Conservation (phyloP, 352 stramenopile genomes). For the Phytophthora pini region DNA sequence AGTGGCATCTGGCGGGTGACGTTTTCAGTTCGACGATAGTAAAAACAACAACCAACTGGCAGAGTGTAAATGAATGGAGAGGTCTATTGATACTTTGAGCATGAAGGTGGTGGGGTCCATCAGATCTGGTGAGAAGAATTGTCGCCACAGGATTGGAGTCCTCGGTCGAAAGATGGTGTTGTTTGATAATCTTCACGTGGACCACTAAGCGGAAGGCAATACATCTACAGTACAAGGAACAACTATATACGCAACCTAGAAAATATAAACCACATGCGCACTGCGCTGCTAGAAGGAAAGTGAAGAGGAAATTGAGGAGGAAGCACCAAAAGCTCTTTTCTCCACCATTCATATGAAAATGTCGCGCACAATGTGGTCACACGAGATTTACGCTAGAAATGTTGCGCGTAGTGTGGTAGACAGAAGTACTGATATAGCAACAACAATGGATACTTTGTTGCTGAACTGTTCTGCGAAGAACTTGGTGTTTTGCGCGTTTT, state of each 20-base stretch:
- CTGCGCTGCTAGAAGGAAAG: slow-evolving; percentile 1
- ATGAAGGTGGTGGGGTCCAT: slow-evolving; percentile 33
- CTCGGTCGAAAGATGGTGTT: slow-evolving; percentile 59
- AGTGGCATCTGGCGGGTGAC: slow-evolving; percentile 17
- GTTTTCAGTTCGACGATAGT: background rate
- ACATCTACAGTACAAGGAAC: too few species aligned
- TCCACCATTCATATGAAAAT: slow-evolving; percentile 5
- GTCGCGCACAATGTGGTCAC: slow-evolving; percentile 4
- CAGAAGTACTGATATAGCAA: too few species aligned
- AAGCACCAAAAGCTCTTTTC: background rate
- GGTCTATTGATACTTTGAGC: too few species aligned
- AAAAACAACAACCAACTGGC: background rate
- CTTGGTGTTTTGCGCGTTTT: too few species aligned
- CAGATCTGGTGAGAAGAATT: slow-evolving; percentile 49
- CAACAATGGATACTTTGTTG: too few species aligned
- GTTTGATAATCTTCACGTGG: slow-evolving; percentile 40
- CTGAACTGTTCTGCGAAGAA: too few species aligned
- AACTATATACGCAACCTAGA: too few species aligned
- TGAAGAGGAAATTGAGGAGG: background rate
- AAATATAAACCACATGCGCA: too few species aligned
- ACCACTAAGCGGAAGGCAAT: slow-evolving; percentile 14
- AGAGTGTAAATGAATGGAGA: too few species aligned
- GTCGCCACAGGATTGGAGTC: slow-evolving; percentile 46
- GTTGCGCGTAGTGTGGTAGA: slow-evolving; percentile 1
- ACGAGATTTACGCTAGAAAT: background rate